A percentile compares a stretch with the other conserved stretches of the same genome.
Evolutionary conservation across 352 stramenopile genomes (phyloP).

Genomic region (Phytophthora palmivora): DNA sequence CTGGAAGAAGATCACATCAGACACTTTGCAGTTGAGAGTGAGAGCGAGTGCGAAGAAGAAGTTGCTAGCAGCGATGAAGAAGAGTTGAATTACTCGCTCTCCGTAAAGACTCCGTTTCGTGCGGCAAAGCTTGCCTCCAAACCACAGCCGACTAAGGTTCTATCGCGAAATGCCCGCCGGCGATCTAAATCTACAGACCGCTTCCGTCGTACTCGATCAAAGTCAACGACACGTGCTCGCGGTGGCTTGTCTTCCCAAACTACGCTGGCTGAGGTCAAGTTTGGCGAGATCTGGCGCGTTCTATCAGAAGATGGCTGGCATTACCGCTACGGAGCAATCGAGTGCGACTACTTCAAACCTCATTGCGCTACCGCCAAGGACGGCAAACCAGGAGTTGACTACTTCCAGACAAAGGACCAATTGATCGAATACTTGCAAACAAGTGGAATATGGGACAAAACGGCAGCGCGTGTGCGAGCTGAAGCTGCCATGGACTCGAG

Average conservation of each 20-base stretch:
- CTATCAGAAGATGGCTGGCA: slow-evolving; percentile 66
- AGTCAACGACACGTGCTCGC: slow-evolving; percentile 17
- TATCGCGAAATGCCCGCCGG: slow-evolving; percentile 1
- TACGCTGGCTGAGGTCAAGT: slow-evolving; percentile 54
- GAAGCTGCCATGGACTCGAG: slow-evolving; percentile 42
- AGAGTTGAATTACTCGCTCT: not conserved
- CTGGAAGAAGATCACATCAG: slow-evolving; percentile 50
- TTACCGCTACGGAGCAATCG: slow-evolving; percentile 43
- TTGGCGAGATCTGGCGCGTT: slow-evolving; percentile 61
- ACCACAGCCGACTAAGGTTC: slow-evolving; percentile 1
- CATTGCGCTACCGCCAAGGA: slow-evolving; percentile 45
- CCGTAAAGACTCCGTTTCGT: not conserved
- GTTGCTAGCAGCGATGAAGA: slow-evolving; percentile 15
- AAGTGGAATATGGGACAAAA: slow-evolving; percentile 58
- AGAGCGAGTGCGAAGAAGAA: slow-evolving; percentile 23
- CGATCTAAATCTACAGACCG: slow-evolving; percentile 19
- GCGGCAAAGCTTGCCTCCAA: not conserved
- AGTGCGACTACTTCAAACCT: slow-evolving; percentile 80
- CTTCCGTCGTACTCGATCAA: slow-evolving; percentile 29
- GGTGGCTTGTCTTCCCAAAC: slow-evolving; percentile 33
- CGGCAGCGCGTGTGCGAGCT: slow-evolving; percentile 47
- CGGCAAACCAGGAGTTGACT: slow-evolving; percentile 49
- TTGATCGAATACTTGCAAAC: slow-evolving; percentile 61
- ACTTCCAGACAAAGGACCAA: slow-evolving; percentile 50
- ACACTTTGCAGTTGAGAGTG: slow-evolving; percentile 13